Evolutionary conservation across 2,329 filamentous ascomycete genomes (phyloP), one percentile per base, ranked within the genome.

Genomic region (Penicillium sp.): DNA sequence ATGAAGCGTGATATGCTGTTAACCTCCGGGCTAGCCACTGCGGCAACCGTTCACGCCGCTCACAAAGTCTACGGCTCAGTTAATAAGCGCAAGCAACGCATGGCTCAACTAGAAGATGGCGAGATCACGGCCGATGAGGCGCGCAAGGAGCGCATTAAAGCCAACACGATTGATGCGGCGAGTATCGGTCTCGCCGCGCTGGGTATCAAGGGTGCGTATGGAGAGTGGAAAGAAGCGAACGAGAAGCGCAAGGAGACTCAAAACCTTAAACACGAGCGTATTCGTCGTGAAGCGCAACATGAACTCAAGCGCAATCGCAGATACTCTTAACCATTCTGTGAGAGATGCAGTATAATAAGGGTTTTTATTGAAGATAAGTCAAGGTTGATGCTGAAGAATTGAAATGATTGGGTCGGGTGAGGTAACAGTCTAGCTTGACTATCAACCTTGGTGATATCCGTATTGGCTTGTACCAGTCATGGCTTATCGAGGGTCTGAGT

Each of bases 21-120:
- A 59, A 87, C 85, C 61, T 83, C 85, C 52, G 85, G 86, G 58
- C 75, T 89, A 54, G 86, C 86, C 49, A 86, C 84, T 53, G 81
- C 88, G 55, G 87, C 87, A 34, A 88, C 86, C 26, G 87, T 89
- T 58, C 86, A 89, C 73, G 86, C 86, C 21, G 86, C 84, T 14
- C 85, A 89, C 68, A 82, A 80, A 57, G 78, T 88, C 51, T 86
- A 87, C 72, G 78, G 81, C 60, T 83, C 81, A 65, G 81, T 87
- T 75, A 83, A 86, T 62, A 85, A 85, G 55, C 82, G 85, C 53
- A 81, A 87, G 59, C 80, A 85, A 61, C 79, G 86, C 47, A 79
- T 80, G 66, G 79, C 82, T 64, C 75, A 83, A 49, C 79, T 89
- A n/a, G 74, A 77, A 28, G 82, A 87, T 60, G 86, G 86, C 44